A percentile compares a stretch with the other conserved stretches of the same genome.
Conservation (phyloP, 345 rosid genomes). For the Lepidium didymum region DNA sequence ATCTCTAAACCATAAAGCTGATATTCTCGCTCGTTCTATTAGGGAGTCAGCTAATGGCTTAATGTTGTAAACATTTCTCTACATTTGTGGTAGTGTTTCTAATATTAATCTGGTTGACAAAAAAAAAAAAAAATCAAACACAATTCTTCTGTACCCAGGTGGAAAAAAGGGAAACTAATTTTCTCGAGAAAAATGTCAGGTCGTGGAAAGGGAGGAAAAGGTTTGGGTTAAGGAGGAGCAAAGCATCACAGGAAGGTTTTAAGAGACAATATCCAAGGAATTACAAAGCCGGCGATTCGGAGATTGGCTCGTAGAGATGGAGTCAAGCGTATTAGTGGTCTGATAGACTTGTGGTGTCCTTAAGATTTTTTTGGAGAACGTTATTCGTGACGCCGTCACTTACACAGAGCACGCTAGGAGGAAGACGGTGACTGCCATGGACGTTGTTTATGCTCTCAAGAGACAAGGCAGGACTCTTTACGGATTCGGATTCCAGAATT, state of each 20-base stretch:
- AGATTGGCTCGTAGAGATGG: constrained; percentile 30
- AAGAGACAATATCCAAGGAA: constrained; percentile 30
- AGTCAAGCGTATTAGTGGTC: constrained; percentile 29
- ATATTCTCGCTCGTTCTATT: too few relatives aligned
- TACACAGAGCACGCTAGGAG: constrained; percentile 30
- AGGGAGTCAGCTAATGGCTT: too few relatives aligned
- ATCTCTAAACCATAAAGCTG: too few relatives aligned
- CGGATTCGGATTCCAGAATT: too few relatives aligned
- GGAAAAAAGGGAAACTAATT: neutral
- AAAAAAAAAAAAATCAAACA: neutral
- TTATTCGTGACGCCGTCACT: constrained; percentile 24
- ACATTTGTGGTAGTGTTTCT: too few relatives aligned
- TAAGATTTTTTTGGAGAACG: constrained; percentile 28
- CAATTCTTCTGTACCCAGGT: neutral
- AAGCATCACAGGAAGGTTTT: constrained; percentile 30
- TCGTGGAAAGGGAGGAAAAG: constrained; percentile 30
- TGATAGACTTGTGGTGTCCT: constrained; percentile 25
- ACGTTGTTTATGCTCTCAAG: constrained; percentile 19
- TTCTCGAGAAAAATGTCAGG: constrained; percentile 18
- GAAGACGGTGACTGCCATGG: constrained; percentile 29
- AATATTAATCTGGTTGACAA: too few relatives aligned
- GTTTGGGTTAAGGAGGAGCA: constrained; percentile 23
- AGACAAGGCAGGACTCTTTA: constrained; percentile 28
- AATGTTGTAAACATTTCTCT: too few relatives aligned
- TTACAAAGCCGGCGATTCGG: constrained; percentile 24